phyloP scores from a whole-genome alignment of 176 grass and related monocot species.

The Paspalum vaginatum region DNA sequence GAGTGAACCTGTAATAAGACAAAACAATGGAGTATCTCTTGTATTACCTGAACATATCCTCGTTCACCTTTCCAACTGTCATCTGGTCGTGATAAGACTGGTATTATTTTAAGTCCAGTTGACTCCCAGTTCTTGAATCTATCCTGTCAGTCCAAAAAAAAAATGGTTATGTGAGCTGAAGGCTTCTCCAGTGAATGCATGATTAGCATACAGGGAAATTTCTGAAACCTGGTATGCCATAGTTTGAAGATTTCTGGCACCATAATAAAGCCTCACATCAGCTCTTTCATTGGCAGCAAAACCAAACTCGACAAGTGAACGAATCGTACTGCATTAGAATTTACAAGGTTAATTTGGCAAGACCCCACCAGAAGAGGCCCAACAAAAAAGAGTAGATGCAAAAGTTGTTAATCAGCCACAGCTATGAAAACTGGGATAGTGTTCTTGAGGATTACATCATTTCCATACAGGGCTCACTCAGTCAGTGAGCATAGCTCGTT shows the following conservation, averaged over 20 bases:
- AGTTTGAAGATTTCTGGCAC: constrained; percentile 70
- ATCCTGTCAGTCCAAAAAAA: constrained; percentile 52
- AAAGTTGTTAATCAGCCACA: background rate
- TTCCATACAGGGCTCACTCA: background rate
- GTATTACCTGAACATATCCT: constrained; percentile 69
- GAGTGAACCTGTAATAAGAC: constrained; percentile 14
- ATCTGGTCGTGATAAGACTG: constrained; percentile 75
- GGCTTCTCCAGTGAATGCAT: background rate
- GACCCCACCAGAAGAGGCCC: background rate
- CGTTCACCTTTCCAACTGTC: constrained; percentile 71
- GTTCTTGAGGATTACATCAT: background rate
- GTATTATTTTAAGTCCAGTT: constrained; percentile 68
- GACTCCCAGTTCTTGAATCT: constrained; percentile 75
- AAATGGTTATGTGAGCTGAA: background rate
- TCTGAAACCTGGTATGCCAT: constrained; percentile 66
- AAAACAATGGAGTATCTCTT: constrained; percentile 21
- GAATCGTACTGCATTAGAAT: constrained; percentile 65
- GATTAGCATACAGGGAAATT: constrained; percentile 17
- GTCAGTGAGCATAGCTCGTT: background rate
- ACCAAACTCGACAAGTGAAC: constrained; percentile 82
- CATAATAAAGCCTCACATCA: constrained; percentile 94
- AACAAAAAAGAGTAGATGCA: background rate
- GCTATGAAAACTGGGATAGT: background rate
- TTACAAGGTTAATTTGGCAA: constrained; percentile 23
- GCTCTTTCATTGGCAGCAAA: constrained; percentile 70